A percentile compares a stretch with the other conserved stretches of the same genome.
phyloP scores from a whole-genome alignment of 768 basidiomycete species.

The Leccinum uliginosum region DNA sequence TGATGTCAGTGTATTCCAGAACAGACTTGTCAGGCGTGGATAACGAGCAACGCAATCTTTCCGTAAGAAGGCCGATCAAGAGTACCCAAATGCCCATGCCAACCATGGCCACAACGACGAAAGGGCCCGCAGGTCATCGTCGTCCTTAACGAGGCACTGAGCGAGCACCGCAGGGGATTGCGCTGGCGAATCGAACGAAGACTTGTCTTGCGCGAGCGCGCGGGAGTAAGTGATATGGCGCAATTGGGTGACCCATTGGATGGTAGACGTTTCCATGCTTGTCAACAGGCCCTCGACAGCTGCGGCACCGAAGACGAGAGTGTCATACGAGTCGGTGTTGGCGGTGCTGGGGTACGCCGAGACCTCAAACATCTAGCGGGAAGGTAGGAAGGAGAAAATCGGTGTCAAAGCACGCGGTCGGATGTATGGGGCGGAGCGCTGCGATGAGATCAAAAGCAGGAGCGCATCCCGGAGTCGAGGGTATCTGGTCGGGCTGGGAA shows the following conservation, averaged over 20 bases:
- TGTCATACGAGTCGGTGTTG: constrained; percentile 66
- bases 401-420: constrained; percentile 80
- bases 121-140: constrained; percentile 80
- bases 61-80: no score
- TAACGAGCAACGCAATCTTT: no score
- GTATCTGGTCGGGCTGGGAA: background rate
- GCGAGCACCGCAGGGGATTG: constrained; percentile 60
- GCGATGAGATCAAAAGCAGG: constrained; percentile 23
- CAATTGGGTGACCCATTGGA: constrained; percentile 69
- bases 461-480: background rate
- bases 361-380: constrained; percentile 72
- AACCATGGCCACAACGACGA: constrained; percentile 79
- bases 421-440: constrained; percentile 55
- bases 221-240: constrained; percentile 52
- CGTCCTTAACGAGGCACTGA: constrained; percentile 81
- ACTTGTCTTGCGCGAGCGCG: no score
- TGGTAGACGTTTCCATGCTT: constrained; percentile 73
- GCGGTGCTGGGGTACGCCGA: constrained; percentile 65
- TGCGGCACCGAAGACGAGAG: constrained; percentile 68
- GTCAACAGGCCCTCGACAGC: constrained; percentile 71
- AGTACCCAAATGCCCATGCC: no score
- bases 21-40: no score
- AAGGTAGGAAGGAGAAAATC: constrained; percentile 86
- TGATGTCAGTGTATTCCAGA: no score
- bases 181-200: no score